phyloP scores from a whole-genome alignment of 352 stramenopile genomes.

The Phytophthora sojae region DNA sequence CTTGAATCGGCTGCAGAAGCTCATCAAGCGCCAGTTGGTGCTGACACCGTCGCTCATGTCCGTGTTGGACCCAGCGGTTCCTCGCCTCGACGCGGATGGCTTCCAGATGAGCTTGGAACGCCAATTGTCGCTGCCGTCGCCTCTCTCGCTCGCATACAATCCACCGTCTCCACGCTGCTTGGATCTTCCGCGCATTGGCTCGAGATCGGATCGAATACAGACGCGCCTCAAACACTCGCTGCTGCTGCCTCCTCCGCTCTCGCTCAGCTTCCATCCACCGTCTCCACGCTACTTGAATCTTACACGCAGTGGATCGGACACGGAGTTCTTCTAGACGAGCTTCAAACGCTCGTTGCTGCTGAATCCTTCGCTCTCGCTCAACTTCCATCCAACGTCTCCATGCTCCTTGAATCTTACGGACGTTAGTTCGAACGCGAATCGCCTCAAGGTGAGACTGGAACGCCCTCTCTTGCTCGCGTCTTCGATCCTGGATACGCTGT shows the following conservation, averaged over 20 bases:
- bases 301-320: neutral
- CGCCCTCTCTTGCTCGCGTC: constrained; percentile 17
- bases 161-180: constrained; percentile 32
- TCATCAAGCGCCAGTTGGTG: constrained; percentile 10
- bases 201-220: constrained; percentile 9
- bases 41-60: constrained; percentile 2
- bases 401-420: constrained; percentile 13
- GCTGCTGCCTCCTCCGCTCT: neutral
- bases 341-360: constrained; percentile 4
- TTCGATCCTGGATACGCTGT: constrained; percentile 8
- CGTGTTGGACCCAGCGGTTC: neutral
- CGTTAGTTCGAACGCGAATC: constrained; percentile 6
- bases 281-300: constrained; percentile 2
- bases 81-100: constrained; percentile 1
- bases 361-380: neutral
- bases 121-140: neutral
- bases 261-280: neutral
- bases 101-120: constrained; percentile 1
- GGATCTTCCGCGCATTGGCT: constrained; percentile 14
- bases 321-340: constrained; percentile 1
- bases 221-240: constrained; percentile 9
- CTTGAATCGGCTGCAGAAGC: constrained; percentile 9
- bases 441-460: constrained; percentile 13
- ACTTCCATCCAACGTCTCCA: constrained; percentile 6
- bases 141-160: constrained; percentile 5